Percentiles rank a stretch among this genome's conserved stretches.
These are phyloP conservation scores for Dipteronia dyeriana DNA, from an alignment of 345 rosid species.

Conservation along the genomic window DNA sequence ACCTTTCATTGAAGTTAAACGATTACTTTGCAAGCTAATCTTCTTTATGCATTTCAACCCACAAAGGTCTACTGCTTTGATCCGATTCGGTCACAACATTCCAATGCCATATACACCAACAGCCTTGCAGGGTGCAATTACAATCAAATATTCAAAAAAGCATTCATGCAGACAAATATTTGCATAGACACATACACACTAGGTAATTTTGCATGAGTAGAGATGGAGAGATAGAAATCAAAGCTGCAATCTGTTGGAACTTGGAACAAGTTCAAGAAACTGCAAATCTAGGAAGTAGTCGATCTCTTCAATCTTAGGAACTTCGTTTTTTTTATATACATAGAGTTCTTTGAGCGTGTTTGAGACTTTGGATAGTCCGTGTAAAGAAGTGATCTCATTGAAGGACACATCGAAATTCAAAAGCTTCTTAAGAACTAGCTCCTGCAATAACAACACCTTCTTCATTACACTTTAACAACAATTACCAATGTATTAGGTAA, in stretches of 20 bases:
- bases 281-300: conserved; percentile 70
- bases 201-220: neutral
- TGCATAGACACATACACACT: neutral
- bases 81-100: conserved; percentile 60
- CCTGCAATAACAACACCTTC: conserved; percentile 46
- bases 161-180: neutral
- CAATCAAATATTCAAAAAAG: neutral
- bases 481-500: too few relatives aligned
- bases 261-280: conserved; percentile 94
- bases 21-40: conserved; percentile 95
- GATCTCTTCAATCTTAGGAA: conserved; percentile 83
- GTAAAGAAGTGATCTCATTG: conserved; percentile 73
- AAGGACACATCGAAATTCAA: conserved; percentile 86
- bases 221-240: conserved; percentile 11
- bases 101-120: neutral
- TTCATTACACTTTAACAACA: neutral
- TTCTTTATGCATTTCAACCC: conserved; percentile 77
- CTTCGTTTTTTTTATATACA: conserved; percentile 91
- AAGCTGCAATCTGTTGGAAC: conserved; percentile 88
- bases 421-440: conserved; percentile 72
- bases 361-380: conserved; percentile 68
- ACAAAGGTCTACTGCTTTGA: conserved; percentile 74
- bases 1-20: conserved; percentile 84
- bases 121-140: too few relatives aligned
- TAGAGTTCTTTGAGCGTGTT: conserved; percentile 76